phyloP scores from a whole-genome alignment of 1,139 yeast genomes.

The Hyphopichia khmerensis region DNA sequence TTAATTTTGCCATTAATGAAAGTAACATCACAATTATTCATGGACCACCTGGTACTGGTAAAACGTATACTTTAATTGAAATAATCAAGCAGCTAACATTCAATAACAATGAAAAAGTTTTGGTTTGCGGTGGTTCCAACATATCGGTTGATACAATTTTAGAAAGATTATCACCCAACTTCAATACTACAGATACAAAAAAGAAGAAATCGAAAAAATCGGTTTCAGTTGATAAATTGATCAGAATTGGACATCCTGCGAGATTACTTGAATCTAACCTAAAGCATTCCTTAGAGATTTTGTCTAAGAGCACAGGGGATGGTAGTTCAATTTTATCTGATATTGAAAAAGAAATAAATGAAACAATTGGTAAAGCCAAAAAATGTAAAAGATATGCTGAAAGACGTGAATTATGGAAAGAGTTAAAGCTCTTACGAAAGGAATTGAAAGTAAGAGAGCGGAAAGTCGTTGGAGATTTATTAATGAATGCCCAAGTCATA shows the following conservation, averaged over 20 bases:
- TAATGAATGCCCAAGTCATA: constrained; percentile 65
- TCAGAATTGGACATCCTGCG: constrained; percentile 94
- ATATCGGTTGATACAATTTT: constrained; percentile 91
- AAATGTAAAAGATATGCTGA: constrained; percentile 68
- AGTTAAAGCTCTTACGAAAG: constrained; percentile 64
- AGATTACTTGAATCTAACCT: constrained; percentile 63
- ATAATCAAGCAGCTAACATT: constrained; percentile 70
- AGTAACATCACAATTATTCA: constrained; percentile 47
- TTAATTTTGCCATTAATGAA: constrained; percentile 37
- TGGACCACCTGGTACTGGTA: constrained; percentile 55
- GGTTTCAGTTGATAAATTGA: constrained; percentile 48
- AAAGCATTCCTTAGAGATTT: constrained; percentile 74
- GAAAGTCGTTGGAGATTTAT: constrained; percentile 58
- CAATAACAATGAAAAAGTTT: constrained; percentile 58
- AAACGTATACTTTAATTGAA: constrained; percentile 85
- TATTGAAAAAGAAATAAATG: constrained; percentile 68
- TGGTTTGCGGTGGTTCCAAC: constrained; percentile 95
- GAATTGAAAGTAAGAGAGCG: constrained; percentile 70
- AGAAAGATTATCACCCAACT: constrained; percentile 62
- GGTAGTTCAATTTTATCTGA: constrained; percentile 65
- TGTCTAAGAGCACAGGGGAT: constrained; percentile 58
- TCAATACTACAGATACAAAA: constrained; percentile 10
- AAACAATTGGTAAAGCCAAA: constrained; percentile 54
- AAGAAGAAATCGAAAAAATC: constrained; percentile 14
- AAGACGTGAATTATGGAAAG: constrained; percentile 64